Percentiles rank a stretch among this genome's conserved stretches.
These are phyloP conservation scores for Sporothrix euskadiensis DNA, from an alignment of 2,329 filamentous ascomycete genomes.

Conservation along the genomic window DNA sequence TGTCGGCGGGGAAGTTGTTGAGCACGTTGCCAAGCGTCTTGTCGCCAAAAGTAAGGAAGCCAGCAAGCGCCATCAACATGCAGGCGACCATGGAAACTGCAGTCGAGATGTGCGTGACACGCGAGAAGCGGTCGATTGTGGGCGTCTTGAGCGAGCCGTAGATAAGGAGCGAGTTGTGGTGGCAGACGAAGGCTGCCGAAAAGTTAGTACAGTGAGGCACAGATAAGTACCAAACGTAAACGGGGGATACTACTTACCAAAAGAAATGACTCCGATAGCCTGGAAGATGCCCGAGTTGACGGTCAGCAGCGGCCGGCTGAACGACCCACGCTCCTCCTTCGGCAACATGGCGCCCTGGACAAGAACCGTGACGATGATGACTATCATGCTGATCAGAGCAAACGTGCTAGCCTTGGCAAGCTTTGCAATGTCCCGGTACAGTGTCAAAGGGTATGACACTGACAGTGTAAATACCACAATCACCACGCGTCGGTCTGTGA, in stretches of 20 bases:
- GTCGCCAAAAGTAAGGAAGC: slow-evolving; percentile 91
- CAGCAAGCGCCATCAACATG: slow-evolving; percentile 80
- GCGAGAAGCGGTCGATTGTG: slow-evolving; percentile 91
- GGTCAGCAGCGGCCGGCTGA: slow-evolving; percentile 69
- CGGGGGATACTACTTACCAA: slow-evolving; percentile 60
- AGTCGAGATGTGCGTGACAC: slow-evolving; percentile 92
- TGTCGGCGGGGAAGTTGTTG: slow-evolving; percentile 93
- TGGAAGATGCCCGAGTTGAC: slow-evolving; percentile 89
- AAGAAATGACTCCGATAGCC: slow-evolving; percentile 96
- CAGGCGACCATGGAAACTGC: slow-evolving; percentile 89
- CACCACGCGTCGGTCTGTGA: slow-evolving; percentile 77
- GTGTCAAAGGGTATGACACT: slow-evolving; percentile 84
- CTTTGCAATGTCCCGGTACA: slow-evolving; percentile 98
- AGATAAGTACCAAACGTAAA: neutral
- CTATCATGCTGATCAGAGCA: slow-evolving; percentile 85
- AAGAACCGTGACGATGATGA: slow-evolving; percentile 86
- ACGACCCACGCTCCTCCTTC: slow-evolving; percentile 67
- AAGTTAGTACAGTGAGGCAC: neutral
- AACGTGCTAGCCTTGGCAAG: slow-evolving; percentile 94
- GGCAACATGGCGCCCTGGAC: slow-evolving; percentile 79
- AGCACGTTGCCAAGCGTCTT: slow-evolving; percentile 92
- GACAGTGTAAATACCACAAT: slow-evolving; percentile 87
- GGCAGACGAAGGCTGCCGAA: slow-evolving; percentile 63
- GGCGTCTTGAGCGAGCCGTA: slow-evolving; percentile 93
- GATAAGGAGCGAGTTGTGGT: slow-evolving; percentile 96